Conservation (phyloP, 495 filamentous ascomycete species). For the Neurospora sp. region DNA sequence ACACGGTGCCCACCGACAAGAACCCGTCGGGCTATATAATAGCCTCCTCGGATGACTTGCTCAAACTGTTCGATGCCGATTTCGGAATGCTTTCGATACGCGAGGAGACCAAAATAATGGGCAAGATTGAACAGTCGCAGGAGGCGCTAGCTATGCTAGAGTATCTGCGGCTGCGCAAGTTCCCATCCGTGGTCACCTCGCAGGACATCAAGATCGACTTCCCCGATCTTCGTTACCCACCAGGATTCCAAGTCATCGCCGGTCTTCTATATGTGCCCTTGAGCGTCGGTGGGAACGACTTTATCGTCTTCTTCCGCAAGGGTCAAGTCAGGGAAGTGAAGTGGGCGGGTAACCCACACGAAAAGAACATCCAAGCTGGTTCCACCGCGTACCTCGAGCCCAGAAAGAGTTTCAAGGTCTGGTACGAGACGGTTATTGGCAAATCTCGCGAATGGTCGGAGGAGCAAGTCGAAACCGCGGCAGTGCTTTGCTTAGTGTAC, state of each 20-base stretch:
- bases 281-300: slow-evolving; percentile 66
- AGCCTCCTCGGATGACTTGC: slow-evolving; percentile 77
- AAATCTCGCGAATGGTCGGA: slow-evolving; percentile 69
- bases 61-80: slow-evolving; percentile 81
- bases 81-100: slow-evolving; percentile 78
- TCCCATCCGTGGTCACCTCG: slow-evolving; percentile 68
- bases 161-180: slow-evolving; percentile 66
- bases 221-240: slow-evolving; percentile 68
- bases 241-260: slow-evolving; percentile 70
- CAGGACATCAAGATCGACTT: slow-evolving; percentile 75
- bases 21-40: slow-evolving; percentile 91
- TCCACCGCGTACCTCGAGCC: slow-evolving; percentile 65
- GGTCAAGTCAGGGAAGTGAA: slow-evolving; percentile 70
- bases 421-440: slow-evolving; percentile 66
- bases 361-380: slow-evolving; percentile 59
- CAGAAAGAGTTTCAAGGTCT: slow-evolving; percentile 64
- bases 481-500: slow-evolving; percentile 82
- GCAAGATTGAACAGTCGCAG: slow-evolving; percentile 63
- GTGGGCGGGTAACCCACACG: slow-evolving; percentile 93
- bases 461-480: slow-evolving; percentile 73
- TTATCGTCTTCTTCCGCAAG: slow-evolving; percentile 85
- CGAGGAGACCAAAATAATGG: slow-evolving; percentile 81
- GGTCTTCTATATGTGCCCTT: slow-evolving; percentile 79
- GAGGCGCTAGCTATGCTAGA: slow-evolving; percentile 81
- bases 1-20: slow-evolving; percentile 63